Evolutionary conservation across 164 flowering plant genomes (phyloP).

Genomic region (Vitis riparia): DNA sequence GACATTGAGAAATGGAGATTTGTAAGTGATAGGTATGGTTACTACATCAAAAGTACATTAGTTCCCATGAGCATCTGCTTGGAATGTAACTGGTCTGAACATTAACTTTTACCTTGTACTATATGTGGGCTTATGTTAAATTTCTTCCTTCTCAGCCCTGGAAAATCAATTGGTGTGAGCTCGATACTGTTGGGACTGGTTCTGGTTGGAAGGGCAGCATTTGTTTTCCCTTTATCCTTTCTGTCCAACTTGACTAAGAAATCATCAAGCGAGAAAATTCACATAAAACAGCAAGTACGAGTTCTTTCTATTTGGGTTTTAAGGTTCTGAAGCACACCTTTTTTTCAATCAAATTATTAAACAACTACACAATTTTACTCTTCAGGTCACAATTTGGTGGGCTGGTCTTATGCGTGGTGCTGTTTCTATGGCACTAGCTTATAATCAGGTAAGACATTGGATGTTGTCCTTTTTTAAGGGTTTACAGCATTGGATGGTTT

Average conservation of each 20-base stretch:
- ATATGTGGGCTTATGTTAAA: not conserved
- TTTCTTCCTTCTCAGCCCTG: slow-evolving; percentile 41
- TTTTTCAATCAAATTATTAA: not conserved
- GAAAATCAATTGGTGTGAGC: slow-evolving; percentile 50
- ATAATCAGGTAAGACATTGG: slow-evolving; percentile 48
- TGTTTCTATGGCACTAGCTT: slow-evolving; percentile 74
- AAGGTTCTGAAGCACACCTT: not conserved
- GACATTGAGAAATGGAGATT: slow-evolving; percentile 80
- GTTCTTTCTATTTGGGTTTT: not conserved
- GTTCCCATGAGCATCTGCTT: not conserved
- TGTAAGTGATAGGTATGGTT: slow-evolving; percentile 48
- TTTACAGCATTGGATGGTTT: too few species aligned
- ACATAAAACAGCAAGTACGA: slow-evolving; percentile 48
- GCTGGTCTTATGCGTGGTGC: slow-evolving; percentile 82
- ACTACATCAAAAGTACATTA: not conserved
- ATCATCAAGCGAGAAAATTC: slow-evolving; percentile 33
- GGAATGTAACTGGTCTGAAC: slow-evolving; percentile 1
- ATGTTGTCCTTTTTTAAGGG: not conserved
- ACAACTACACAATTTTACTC: not conserved
- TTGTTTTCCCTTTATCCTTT: slow-evolving; percentile 59
- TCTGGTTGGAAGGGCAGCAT: slow-evolving; percentile 59
- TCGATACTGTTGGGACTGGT: slow-evolving; percentile 47
- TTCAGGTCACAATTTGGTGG: slow-evolving; percentile 70
- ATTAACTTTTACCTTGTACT: not conserved
- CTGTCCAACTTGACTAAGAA: slow-evolving; percentile 57